Conservation (phyloP, 495 filamentous ascomycete genomes). For the Mytilinidion resinicola region DNA sequence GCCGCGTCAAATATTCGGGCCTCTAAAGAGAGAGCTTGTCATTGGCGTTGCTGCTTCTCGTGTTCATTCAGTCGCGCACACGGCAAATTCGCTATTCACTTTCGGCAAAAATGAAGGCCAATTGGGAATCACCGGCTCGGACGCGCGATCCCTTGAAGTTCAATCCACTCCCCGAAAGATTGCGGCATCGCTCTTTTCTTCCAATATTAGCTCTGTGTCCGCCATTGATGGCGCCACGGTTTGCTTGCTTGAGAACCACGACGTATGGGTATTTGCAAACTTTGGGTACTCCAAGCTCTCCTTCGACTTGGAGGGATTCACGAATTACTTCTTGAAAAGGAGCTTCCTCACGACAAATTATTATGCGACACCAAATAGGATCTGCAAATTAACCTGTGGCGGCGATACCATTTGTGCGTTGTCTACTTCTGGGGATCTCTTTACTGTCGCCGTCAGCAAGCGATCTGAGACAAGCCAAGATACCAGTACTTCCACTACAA, state of each 20-base stretch:
- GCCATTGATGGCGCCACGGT: constrained; percentile 89
- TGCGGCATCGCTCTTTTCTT: constrained; percentile 75
- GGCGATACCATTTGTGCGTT: constrained; percentile 87
- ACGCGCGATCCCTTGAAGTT: constrained; percentile 78
- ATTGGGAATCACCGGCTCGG: constrained; percentile 87
- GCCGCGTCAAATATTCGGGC: constrained; percentile 85
- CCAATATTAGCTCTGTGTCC: constrained; percentile 67
- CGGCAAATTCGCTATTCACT: constrained; percentile 71
- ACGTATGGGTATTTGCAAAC: constrained; percentile 87
- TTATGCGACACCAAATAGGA: constrained; percentile 54
- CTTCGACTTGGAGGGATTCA: constrained; percentile 69
- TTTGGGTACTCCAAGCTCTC: constrained; percentile 84
- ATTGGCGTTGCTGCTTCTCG: constrained; percentile 83
- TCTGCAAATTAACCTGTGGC: constrained; percentile 70
- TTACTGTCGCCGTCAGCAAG: constrained; percentile 66
- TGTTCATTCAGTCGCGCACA: constrained; percentile 87
- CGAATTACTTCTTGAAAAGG: constrained; percentile 57
- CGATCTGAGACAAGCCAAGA: constrained; percentile 51
- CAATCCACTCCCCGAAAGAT: constrained; percentile 81
- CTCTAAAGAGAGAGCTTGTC: constrained; percentile 77
- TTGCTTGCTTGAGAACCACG: constrained; percentile 75
- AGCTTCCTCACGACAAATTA: constrained; percentile 64
- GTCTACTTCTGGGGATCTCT: constrained; percentile 76
- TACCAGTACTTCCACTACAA: constrained; percentile 70
- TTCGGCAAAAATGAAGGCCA: constrained; percentile 97